Evolutionary conservation across 2,329 filamentous ascomycete genomes (phyloP).

Genomic region (Thermoascus crustaceus): DNA sequence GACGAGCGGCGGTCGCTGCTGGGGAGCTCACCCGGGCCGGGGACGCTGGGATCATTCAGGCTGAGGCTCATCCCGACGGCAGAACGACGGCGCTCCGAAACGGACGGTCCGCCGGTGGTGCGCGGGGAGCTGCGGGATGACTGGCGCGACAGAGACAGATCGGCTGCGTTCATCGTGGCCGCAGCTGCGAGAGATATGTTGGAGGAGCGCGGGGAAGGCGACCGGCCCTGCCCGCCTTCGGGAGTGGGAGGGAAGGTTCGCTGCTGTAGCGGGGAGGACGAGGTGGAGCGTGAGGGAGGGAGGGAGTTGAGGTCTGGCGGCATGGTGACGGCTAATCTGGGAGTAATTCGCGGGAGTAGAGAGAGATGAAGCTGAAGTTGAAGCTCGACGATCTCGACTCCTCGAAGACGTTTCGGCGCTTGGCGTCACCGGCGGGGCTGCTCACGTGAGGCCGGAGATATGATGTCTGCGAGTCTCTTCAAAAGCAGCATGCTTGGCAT

Average conservation of each 20-base stretch:
- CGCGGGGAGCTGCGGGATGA: slow-evolving; percentile 28
- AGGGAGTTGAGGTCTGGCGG: slow-evolving; percentile 68
- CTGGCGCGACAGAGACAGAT: slow-evolving; percentile 53
- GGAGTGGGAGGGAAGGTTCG: slow-evolving; percentile 20
- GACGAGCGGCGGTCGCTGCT: slow-evolving; percentile 32
- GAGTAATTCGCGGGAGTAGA: too few relatives aligned
- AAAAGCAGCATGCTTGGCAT: too few relatives aligned
- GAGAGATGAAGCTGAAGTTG: too few relatives aligned
- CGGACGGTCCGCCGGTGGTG: slow-evolving; percentile 26
- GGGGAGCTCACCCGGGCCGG: slow-evolving; percentile 28
- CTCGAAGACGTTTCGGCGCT: too few relatives aligned
- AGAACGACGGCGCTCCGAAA: slow-evolving; percentile 38
- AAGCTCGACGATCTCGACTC: too few relatives aligned
- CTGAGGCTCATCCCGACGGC: slow-evolving; percentile 32
- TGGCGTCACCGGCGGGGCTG: too few relatives aligned
- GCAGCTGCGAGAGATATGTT: slow-evolving; percentile 67
- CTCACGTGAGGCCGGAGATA: too few relatives aligned
- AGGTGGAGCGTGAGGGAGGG: slow-evolving; percentile 46
- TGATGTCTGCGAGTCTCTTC: too few relatives aligned
- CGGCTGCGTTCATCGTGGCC: slow-evolving; percentile 67
- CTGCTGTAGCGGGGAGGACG: slow-evolving; percentile 28
- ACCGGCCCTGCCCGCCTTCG: slow-evolving; percentile 43
- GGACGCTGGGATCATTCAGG: slow-evolving; percentile 30
- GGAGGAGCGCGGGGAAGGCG: slow-evolving; percentile 56
- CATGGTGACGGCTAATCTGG: slow-evolving; percentile 40